Evolutionary conservation across 2,329 filamentous ascomycete genomes (phyloP).

Genomic region (Fusarium secorum): DNA sequence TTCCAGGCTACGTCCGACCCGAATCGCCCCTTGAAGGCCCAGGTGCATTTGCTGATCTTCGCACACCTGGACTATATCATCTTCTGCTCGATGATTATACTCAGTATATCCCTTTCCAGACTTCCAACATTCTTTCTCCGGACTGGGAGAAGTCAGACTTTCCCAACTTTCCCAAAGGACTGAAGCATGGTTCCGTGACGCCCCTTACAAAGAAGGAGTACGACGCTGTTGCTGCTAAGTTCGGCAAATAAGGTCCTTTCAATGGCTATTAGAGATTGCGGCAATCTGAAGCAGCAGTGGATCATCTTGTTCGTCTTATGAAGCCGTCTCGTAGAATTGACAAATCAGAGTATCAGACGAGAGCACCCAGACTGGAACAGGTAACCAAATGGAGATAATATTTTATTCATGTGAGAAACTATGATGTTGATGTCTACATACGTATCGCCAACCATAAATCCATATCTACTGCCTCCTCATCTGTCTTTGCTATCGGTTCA

Average conservation of each 20-base stretch:
- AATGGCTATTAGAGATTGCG: no score
- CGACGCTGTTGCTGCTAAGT: conserved; percentile 42
- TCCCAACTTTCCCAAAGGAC: conserved; percentile 50
- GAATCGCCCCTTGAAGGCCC: conserved; percentile 49
- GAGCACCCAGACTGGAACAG: not conserved
- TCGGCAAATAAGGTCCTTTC: not conserved
- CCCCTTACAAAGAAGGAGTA: conserved; percentile 53
- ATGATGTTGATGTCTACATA: not conserved
- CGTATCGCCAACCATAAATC: not conserved
- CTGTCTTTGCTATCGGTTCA: not conserved
- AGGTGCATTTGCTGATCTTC: conserved; percentile 49
- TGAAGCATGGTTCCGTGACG: conserved; percentile 59
- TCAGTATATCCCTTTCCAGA: conserved; percentile 56
- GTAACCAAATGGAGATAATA: not conserved
- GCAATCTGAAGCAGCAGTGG: not conserved
- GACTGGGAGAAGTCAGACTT: conserved; percentile 46
- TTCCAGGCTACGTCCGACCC: conserved; percentile 46
- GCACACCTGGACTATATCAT: conserved; percentile 47
- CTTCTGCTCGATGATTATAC: conserved; percentile 56
- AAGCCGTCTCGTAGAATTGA: not conserved
- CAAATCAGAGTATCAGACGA: not conserved
- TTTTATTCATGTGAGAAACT: not conserved
- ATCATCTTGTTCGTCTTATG: not conserved
- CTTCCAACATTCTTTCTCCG: conserved; percentile 46
- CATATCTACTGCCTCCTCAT: not conserved